These are phyloP conservation scores for Apiotrichum mycotoxinovorans DNA, from an alignment of 1,284 basidiomycete genomes.

Conservation along the genomic window DNA sequence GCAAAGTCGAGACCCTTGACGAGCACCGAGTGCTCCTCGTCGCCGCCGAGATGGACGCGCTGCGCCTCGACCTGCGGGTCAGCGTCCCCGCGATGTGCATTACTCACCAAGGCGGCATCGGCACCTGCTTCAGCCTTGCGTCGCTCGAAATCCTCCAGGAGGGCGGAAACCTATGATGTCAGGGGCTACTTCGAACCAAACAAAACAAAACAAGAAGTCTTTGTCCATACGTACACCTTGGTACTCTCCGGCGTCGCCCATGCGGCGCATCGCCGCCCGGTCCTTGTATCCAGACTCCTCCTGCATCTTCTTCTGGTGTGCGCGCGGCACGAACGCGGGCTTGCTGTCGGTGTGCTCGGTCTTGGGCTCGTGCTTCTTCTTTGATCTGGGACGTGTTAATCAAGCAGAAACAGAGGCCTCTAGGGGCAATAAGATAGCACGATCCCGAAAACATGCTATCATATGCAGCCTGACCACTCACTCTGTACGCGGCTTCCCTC, in stretches of 20 bases:
- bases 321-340: conserved; percentile 34
- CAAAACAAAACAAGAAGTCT: background rate
- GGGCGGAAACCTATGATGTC: conserved; percentile 17
- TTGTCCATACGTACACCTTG: conserved; percentile 30
- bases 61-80: conserved; percentile 64
- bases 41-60: conserved; percentile 79
- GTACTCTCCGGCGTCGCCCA: conserved; percentile 46
- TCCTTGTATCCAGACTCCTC: conserved; percentile 44
- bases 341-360: conserved; percentile 5
- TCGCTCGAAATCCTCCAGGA: conserved; percentile 74
- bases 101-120: conserved; percentile 38
- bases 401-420: too few relatives aligned
- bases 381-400: background rate
- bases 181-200: background rate
- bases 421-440: too few relatives aligned
- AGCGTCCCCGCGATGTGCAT: background rate
- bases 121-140: conserved; percentile 61
- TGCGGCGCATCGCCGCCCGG: conserved; percentile 43
- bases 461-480: conserved; percentile 12
- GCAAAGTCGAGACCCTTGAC: conserved; percentile 86
- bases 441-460: background rate
- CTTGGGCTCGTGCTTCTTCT: conserved; percentile 3
- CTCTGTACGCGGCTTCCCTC: conserved; percentile 33
- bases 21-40: conserved; percentile 75
- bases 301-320: conserved; percentile 28